Percentiles rank a stretch among this genome's conserved stretches.
Evolutionary conservation across 2,329 filamentous ascomycete genomes (phyloP).

Genomic region (Balansia obtecta): DNA sequence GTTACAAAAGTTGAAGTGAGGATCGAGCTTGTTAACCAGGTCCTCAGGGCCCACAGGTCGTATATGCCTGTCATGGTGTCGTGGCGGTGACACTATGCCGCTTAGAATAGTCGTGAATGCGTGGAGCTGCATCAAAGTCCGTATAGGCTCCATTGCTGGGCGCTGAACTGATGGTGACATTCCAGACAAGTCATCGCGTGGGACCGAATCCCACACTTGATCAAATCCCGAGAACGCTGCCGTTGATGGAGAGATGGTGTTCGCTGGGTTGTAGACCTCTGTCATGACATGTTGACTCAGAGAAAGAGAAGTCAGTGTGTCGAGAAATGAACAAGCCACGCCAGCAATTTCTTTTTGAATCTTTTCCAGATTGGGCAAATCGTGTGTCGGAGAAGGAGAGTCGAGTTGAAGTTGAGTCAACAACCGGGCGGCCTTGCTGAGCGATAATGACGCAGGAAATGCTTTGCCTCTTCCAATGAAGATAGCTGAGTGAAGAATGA

Average conservation of each 20-base stretch:
- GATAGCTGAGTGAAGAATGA: conserved; percentile 48
- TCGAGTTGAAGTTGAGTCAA: conserved; percentile 19
- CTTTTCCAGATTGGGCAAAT: conserved; percentile 4
- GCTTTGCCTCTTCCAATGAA: conserved; percentile 47
- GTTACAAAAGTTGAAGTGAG: conserved; percentile 25
- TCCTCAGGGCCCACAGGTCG: conserved; percentile 13
- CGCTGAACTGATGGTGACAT: neutral
- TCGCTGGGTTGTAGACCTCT: neutral
- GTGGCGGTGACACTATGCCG: neutral
- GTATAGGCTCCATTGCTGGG: conserved; percentile 3
- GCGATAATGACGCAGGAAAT: conserved; percentile 48
- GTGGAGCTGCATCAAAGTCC: conserved; percentile 4
- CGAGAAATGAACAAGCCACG: conserved; percentile 50
- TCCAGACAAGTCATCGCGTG: neutral
- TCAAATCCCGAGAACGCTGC: conserved; percentile 1
- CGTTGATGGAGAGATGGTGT: neutral
- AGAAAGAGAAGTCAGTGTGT: conserved; percentile 17
- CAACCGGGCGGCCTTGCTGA: conserved; percentile 47
- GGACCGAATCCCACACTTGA: conserved; percentile 1
- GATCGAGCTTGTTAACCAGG: conserved; percentile 20
- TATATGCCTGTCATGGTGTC: neutral
- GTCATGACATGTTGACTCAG: neutral
- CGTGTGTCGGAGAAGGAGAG: conserved; percentile 1
- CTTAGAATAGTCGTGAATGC: neutral
- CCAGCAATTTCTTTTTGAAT: conserved; percentile 13